Evolutionary conservation across 2,329 filamentous ascomycete species (phyloP), one percentile per base, ranked within the genome.

Genomic region (Thermochaetoides dissita): DNA sequence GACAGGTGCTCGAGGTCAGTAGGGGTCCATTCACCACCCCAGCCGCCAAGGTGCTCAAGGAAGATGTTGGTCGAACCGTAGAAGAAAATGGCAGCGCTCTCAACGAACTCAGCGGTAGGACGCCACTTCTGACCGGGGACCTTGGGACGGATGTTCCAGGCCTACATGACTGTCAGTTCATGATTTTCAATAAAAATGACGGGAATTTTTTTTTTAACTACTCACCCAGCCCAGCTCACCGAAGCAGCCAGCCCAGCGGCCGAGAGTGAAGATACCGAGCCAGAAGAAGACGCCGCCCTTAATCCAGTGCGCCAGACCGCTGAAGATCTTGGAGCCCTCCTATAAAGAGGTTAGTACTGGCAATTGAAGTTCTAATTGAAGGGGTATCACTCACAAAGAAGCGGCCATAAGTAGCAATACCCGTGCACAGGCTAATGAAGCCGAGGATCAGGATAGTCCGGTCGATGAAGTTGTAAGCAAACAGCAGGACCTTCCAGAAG

Each of bases 271-370:
- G 12, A 94, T 63, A 7, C 89, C 89, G 49, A 93, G 84, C 79
- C 85, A 91, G 64, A 95, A 86, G 67, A 96, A 96, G 42, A 96
- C 82, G 3, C 84, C 84, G 37, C 89, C 89, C 59, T 96, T 96
- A 59, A 95, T 79, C 66, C 85, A 94, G 57, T 96, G 89, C 7
- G 89, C 89, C 35, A 95, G 69, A 2, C 89, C 86, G 51, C 79
- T 88, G 66, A 89, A 93, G 44, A 95, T 66, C 3, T 68, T 68
- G 17, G 60, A 59, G 6, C 74, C 81, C 58, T 81, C 79, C 81
- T 87, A 50, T 12, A 17, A 12, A 31, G 8, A 32, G 11, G 46
- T 52, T 45, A 48, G 47, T 40, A 38, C 45, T n/a, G 36, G 46
- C 48, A 8, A 17, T 30, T 10, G 31, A 30, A 32, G 31, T 30